Percentiles rank a stretch among this genome's conserved stretches.
These are phyloP conservation scores for Aureobasidium vineae DNA, from an alignment of 2,329 filamentous ascomycete species.

Conservation along the genomic window DNA sequence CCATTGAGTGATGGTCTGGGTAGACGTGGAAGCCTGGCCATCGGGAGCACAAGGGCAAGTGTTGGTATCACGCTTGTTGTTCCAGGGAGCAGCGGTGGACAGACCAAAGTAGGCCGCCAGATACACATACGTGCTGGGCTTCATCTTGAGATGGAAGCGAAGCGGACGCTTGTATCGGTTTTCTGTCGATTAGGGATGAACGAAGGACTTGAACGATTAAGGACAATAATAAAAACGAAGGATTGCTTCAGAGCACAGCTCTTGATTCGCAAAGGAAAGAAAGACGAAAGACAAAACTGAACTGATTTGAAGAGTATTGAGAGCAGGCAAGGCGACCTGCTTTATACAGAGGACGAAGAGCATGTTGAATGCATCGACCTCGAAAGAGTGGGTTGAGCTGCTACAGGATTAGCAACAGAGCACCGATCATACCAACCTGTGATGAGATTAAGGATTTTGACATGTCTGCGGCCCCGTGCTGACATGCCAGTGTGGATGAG, in stretches of 20 bases:
- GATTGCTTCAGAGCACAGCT: conserved; percentile 24
- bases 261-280: conserved; percentile 19
- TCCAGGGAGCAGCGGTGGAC: conserved; percentile 8
- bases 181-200: conserved; percentile 13
- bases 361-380: conserved; percentile 2
- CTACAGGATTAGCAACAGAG: conserved; percentile 21
- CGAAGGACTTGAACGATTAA: conserved; percentile 18
- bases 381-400: conserved; percentile 1
- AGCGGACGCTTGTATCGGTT: not conserved
- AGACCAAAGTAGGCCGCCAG: conserved; percentile 23
- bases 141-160: conserved; percentile 11
- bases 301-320: conserved; percentile 11
- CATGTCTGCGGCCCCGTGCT: not conserved
- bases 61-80: conserved; percentile 21
- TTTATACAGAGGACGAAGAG: conserved; percentile 11
- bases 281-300: conserved; percentile 18
- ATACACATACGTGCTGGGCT: conserved; percentile 15
- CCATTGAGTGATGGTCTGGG: conserved; percentile 16
- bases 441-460: conserved; percentile 15
- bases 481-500: not conserved
- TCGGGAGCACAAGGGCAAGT: conserved; percentile 20
- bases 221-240: conserved; percentile 17
- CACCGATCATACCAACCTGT: conserved; percentile 13
- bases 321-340: not conserved
- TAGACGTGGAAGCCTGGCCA: not conserved